phyloP scores from a whole-genome alignment of 768 basidiomycete genomes.

The Royoungia palumana region DNA sequence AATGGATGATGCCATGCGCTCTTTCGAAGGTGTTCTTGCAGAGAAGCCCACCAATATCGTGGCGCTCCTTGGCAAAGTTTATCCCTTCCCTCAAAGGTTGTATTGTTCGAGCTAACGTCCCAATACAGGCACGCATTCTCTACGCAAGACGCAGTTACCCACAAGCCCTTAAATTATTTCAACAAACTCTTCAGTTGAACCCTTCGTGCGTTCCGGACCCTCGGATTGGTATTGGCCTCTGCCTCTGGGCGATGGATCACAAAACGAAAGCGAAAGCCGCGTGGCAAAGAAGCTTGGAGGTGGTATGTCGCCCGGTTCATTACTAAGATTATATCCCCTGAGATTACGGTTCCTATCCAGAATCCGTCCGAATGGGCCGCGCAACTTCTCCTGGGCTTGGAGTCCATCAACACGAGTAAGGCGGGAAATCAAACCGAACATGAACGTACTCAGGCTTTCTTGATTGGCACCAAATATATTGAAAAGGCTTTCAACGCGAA shows the following conservation, averaged over 20 bases:
- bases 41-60: conserved; percentile 84
- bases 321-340: background rate
- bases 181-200: conserved; percentile 73
- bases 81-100: conserved; percentile 1
- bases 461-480: conserved; percentile 64
- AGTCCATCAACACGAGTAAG: conserved; percentile 84
- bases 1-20: conserved; percentile 76
- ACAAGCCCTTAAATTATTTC: conserved; percentile 81
- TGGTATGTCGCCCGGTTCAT: conserved; percentile 49
- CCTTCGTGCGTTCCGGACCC: conserved; percentile 88
- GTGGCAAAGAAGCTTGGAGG: conserved; percentile 86
- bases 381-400: conserved; percentile 78
- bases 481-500: conserved; percentile 76
- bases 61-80: conserved; percentile 82
- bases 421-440: conserved; percentile 58
- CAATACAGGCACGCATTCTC: conserved; percentile 69
- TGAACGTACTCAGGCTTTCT: conserved; percentile 59
- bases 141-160: conserved; percentile 76
- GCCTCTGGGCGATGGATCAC: conserved; percentile 87
- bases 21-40: conserved; percentile 76
- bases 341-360: conserved; percentile 34
- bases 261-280: conserved; percentile 79
- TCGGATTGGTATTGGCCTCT: conserved; percentile 91
- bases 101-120: background rate
- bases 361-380: conserved; percentile 79